Base-by-base conservation (phyloP, 2,329 filamentous ascomycete genomes). In the Colletotrichum coccodes region DNA sequence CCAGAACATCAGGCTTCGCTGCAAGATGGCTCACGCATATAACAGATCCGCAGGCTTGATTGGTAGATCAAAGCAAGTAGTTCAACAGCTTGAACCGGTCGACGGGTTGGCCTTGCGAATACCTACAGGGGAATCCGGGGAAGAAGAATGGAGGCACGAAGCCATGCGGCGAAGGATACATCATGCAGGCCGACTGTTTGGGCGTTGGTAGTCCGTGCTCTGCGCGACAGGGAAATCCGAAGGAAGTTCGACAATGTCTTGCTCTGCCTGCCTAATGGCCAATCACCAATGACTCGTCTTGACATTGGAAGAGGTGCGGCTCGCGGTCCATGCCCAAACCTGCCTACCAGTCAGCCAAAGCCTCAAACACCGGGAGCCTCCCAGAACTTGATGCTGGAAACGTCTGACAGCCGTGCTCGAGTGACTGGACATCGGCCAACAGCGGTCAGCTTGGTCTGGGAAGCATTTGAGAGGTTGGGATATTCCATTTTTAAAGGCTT, bases 41-140 rank as follows among this genome's bases (percentile, higher is more conserved):
- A 14, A 14, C 23, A 6, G 40, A 57, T 66, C 28, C 14, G 42
- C 26, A 28, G 11, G 34, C 12, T 12, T 66, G 54, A 68, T 60
- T 50, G 54, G 40, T 28, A 60, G 34, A 16, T 4, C 11, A 30
- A 40, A 40, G 60, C 40, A 23, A 36, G 34, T 56, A 56, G 28
- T 18, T 26, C 34, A 52, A 44, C 32, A 21, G 62, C 47, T 59
- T 56, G 32, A 50, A 44, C 5, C 34, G 49, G 47, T 16, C 56
- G 34, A 65, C 18, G 49, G 66, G 56, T 65, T 12, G 42, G 34
- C 66, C 61, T 56, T 54, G 66, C 61, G 34, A 60, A 38, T 56
- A 23, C 5, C 23, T 49, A 56, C 61, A 66, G 61, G 61, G 54
- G 54, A 59, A 49, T 60, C 49, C 56, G 56, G 61, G 61, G 42